Base-by-base conservation (phyloP, 2,329 filamentous ascomycete species). In the Talaromyces funiculosus region DNA sequence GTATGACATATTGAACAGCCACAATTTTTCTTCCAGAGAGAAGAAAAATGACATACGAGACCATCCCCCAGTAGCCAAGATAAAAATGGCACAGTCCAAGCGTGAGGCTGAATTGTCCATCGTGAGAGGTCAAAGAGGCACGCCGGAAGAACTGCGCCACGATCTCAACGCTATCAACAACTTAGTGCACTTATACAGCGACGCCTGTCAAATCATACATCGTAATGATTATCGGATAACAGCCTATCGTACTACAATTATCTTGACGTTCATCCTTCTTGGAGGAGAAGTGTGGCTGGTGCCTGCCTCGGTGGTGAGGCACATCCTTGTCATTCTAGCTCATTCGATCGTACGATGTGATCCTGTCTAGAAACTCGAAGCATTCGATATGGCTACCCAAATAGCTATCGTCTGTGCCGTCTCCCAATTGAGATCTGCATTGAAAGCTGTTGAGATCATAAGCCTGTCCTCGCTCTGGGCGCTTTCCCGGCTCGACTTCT, bases 1-100 rank as follows among this genome's bases (percentile, higher is more conserved):
- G 47, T 51, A 49, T 31, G 45, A 33, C 45, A 31, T 9, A 49
- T 10, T 49, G 45, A 49, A 49, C 56, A 59, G 56, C 56, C 56
- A 51, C 56, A 51, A 9, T 33, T 31, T 31, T 29, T 12, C 43
- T 29, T 9, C 12, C 16, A 9, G 6, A 9, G 2, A 16, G 3
- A 22, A 16, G 2, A 22, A 33, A 51, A 33, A 20, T 31, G 45
- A 33, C 47, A 51, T 51, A 22, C 29, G 14, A 20, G 43, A 47
- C 43, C 4, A n/a, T n/a, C n/a, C n/a, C n/a, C n/a, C n/a, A n/a
- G n/a, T 35, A 14, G 7, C 7, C 47, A 51, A 20, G 26, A 31
- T 51, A 14, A 51, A 51, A 51, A 22, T 35, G 47, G 47, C 47
- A 14, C 14, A 51, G 26, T 51, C 29, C 10, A 29, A 51, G 29